Evolutionary conservation across 2,329 filamentous ascomycete genomes (phyloP), one percentile per base, ranked within the genome.

Genomic region (Monosporascus sp.): DNA sequence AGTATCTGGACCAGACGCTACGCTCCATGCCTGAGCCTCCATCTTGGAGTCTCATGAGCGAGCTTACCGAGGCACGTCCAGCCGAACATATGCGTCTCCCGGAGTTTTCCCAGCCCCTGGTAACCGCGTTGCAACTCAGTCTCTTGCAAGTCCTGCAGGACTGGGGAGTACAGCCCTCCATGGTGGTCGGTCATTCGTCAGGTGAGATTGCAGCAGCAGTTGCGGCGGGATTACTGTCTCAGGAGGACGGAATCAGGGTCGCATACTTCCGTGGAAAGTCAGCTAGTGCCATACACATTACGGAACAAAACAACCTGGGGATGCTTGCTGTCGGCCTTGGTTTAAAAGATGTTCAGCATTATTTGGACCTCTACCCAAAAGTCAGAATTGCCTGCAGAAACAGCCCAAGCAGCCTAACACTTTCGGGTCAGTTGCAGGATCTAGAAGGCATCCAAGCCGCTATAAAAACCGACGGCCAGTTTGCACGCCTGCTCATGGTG

Each of bases 361-460:
- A 52, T 27, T 19, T 61, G 16, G 22, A 56, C 27, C 36, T n/a
- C n/a, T n/a, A n/a, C 6, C 40, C 43, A 16, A 14, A 48, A 5
- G 56, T 52, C 0, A 51, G 24, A 43, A 59, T 66, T 9, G 64
- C 65, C 17, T 68, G 64, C 46, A 61, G 56, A 40, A 68, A 69
- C 47, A 68, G 65, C 44, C 63, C 64, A 0, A 54, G 8, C 5
- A 66, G 64, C 34, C 17, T 66, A 6, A 67, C 66, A 3, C 31
- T 68, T 1, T 66, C 64, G 0, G 65, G 66, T 1, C 48, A 27
- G 2, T 7, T 22, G 0, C 1, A 24, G 0, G 51, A 51, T 5
- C 50, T 64, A 0, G 49, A 55, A 9, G 20, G 36, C 5, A 8
- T 63, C 5, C 0, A 8, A 2, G n/a, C 46, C 0, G 16, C 20